Evolutionary conservation across 2,329 filamentous ascomycete species (phyloP).

Genomic region (Drechslerella dactyloides): DNA sequence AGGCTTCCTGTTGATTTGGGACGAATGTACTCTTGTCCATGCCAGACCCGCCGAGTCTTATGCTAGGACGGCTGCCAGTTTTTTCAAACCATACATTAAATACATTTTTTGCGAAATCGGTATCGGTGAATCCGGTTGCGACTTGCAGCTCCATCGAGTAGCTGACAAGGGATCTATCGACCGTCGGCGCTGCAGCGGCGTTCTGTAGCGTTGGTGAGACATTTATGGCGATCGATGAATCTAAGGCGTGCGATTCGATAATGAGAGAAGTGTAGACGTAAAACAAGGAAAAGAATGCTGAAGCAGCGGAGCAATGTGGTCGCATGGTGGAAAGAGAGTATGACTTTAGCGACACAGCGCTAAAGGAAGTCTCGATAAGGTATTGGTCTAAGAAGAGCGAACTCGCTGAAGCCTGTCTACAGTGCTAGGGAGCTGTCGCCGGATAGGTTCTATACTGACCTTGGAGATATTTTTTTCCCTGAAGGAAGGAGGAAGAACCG

Average conservation of each 20-base stretch:
- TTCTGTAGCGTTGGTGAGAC: slow-evolving; percentile 35
- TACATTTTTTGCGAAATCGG: slow-evolving; percentile 23
- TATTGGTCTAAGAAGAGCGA: slow-evolving; percentile 3
- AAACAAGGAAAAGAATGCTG: slow-evolving; percentile 26
- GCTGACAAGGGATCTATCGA: slow-evolving; percentile 41
- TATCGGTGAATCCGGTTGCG: slow-evolving; percentile 4
- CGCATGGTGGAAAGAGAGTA: slow-evolving; percentile 25
- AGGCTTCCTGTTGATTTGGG: slow-evolving; percentile 13
- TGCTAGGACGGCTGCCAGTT: slow-evolving; percentile 30
- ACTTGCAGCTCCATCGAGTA: slow-evolving; percentile 32
- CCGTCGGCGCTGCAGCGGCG: slow-evolving; percentile 17
- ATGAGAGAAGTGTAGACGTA: slow-evolving; percentile 17
- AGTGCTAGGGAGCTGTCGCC: not conserved
- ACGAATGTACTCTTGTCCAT: slow-evolving; percentile 33
- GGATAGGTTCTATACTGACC: not conserved
- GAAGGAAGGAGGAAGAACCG: not conserved
- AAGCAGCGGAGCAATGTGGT: slow-evolving; percentile 5
- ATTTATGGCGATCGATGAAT: slow-evolving; percentile 17
- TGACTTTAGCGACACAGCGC: slow-evolving; percentile 8
- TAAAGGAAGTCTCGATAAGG: not conserved
- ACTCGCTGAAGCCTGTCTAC: not conserved
- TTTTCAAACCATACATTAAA: slow-evolving; percentile 26
- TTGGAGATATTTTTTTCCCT: not conserved
- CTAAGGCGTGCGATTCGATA: slow-evolving; percentile 23
- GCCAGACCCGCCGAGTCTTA: slow-evolving; percentile 36